Conservation (phyloP, 108 stramenopile genomes). For the Fistulifera solaris region DNA sequence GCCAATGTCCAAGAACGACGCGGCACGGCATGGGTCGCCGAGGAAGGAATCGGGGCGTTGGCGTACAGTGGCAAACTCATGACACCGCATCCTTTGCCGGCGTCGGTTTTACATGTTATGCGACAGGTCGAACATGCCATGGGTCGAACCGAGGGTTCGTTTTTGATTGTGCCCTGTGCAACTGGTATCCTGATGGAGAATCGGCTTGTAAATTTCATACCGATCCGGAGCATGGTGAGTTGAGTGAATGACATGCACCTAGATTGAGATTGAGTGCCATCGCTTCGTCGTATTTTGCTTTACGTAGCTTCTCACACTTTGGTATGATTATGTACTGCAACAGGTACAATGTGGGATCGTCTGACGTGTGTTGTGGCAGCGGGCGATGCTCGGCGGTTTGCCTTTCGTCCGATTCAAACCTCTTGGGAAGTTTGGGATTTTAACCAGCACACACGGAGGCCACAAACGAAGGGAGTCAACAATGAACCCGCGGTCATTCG, state of each 20-base stretch:
- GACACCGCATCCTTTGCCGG: constrained; percentile 38
- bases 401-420: constrained; percentile 56
- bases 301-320: too few relatives aligned
- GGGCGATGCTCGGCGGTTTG: constrained; percentile 41
- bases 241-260: too few relatives aligned
- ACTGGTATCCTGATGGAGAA: constrained; percentile 59
- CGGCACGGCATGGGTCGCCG: constrained; percentile 65
- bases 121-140: constrained; percentile 29
- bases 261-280: too few relatives aligned
- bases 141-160: constrained; percentile 18
- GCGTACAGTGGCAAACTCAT: constrained; percentile 73
- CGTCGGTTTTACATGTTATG: constrained; percentile 32
- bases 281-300: too few relatives aligned
- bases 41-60: constrained; percentile 50
- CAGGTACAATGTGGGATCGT: constrained; percentile 31
- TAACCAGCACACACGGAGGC: constrained; percentile 3
- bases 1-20: constrained; percentile 49
- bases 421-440: constrained; percentile 26
- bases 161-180: constrained; percentile 70
- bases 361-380: constrained; percentile 48
- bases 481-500: constrained; percentile 32
- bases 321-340: too few relatives aligned
- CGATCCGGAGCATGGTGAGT: constrained; percentile 60
- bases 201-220: constrained; percentile 63
- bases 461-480: constrained; percentile 10